Evolutionary conservation across 2,329 filamentous ascomycete genomes (phyloP).

Genomic region (Beauveria pseudobassiana): DNA sequence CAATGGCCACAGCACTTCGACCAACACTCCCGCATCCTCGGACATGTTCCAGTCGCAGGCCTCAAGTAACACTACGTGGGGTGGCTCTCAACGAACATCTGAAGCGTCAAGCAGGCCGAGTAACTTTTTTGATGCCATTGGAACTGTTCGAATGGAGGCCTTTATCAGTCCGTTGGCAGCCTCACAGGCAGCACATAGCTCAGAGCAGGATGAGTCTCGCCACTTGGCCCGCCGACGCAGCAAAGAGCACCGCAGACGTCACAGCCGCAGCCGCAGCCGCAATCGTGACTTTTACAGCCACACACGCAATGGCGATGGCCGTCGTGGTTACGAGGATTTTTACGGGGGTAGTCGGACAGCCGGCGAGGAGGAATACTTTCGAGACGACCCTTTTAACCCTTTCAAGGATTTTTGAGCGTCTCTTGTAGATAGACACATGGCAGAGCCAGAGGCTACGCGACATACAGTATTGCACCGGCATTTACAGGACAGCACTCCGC

Average conservation of each 20-base stretch:
- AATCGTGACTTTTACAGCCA: slow-evolving; percentile 49
- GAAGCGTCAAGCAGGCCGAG: slow-evolving; percentile 45
- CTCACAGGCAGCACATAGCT: slow-evolving; percentile 37
- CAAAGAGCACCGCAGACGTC: slow-evolving; percentile 45
- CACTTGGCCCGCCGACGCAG: slow-evolving; percentile 43
- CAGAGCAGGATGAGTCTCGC: slow-evolving; percentile 44
- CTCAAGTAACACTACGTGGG: slow-evolving; percentile 38
- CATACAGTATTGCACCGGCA: neutral
- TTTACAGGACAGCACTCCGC: slow-evolving; percentile 12
- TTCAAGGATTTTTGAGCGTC: slow-evolving; percentile 50
- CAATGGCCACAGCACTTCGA: slow-evolving; percentile 50
- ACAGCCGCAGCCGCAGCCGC: slow-evolving; percentile 46
- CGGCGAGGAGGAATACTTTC: slow-evolving; percentile 49
- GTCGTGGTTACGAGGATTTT: slow-evolving; percentile 39
- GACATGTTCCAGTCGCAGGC: slow-evolving; percentile 52
- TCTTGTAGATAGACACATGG: neutral
- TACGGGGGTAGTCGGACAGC: slow-evolving; percentile 39
- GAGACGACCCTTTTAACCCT: slow-evolving; percentile 57
- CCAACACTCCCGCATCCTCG: slow-evolving; percentile 51
- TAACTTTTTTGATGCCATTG: slow-evolving; percentile 79
- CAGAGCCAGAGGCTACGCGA: neutral
- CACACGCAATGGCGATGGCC: slow-evolving; percentile 32
- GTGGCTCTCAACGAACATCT: slow-evolving; percentile 43
- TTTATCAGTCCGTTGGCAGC: slow-evolving; percentile 67
- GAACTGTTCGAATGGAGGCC: slow-evolving; percentile 93